A percentile compares a stretch with the other conserved stretches of the same genome.
Evolutionary conservation across 106 monocot genomes (phyloP).

Genomic region (Iris macrosiphon): DNA sequence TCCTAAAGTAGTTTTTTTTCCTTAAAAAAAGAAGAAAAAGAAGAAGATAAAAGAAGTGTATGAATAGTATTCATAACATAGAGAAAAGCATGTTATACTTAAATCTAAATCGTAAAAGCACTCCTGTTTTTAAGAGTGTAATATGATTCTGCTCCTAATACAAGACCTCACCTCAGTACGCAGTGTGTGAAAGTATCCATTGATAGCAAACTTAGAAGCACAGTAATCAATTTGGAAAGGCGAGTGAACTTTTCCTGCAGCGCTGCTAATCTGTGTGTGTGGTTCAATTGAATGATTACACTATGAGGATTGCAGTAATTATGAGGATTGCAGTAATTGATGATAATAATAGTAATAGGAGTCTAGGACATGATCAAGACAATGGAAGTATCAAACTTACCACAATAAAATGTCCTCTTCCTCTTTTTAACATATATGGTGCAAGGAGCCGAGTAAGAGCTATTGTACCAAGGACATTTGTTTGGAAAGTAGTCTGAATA

Average conservation of each 20-base stretch:
- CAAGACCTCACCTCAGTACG: constrained; percentile 86
- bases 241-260: constrained; percentile 87
- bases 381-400: constrained; percentile 45
- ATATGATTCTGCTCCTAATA: too few species aligned
- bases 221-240: constrained; percentile 91
- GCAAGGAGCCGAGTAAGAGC: constrained; percentile 78
- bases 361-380: too few species aligned
- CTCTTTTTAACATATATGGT: constrained; percentile 84
- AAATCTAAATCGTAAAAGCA: too few species aligned
- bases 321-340: too few species aligned
- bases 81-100: too few species aligned
- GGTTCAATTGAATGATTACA: constrained; percentile 1
- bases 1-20: too few species aligned
- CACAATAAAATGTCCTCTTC: constrained; percentile 89
- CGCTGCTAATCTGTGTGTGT: constrained; percentile 69
- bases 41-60: too few species aligned
- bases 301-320: too few species aligned
- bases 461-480: constrained; percentile 91
- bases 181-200: constrained; percentile 90
- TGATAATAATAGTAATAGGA: too few species aligned
- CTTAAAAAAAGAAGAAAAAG: too few species aligned
- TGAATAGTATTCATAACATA: too few species aligned
- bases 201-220: constrained; percentile 91
- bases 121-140: too few species aligned
- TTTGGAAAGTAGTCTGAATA: constrained; percentile 61